Base-by-base conservation (phyloP, 1,139 yeast species). In the Blastobotrys illinoisensis region DNA sequence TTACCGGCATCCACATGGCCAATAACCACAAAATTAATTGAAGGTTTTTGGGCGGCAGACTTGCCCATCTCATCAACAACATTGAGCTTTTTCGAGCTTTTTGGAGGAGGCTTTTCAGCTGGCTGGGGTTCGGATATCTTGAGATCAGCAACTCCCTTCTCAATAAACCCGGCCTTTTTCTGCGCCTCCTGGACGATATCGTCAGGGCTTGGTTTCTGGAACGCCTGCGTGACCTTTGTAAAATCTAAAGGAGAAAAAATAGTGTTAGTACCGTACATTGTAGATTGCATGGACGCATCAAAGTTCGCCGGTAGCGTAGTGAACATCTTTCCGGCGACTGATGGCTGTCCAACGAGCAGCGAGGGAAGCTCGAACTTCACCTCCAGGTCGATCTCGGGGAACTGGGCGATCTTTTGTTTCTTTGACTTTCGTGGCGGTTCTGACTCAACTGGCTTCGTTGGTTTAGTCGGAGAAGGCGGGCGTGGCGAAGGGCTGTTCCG, bases 1-100 rank as follows among this genome's bases (percentile, higher is more conserved):
- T 95, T 95, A 9, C 99, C 99, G 0, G 98, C 96, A 73, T 95
- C 99, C 18, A 95, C 98, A 72, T 95, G 99, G 2, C 99, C 99
- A 55, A 72, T 65, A n/a, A 65, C 68, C 26, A 64, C 67, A 51
- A 65, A 64, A 46, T 59, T 61, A 9, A 64, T 54, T 19, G 54
- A 53, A 1, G 66, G 64, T 50, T 57, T 61, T 45, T 46, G 14
- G 13, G 32, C 4, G 6, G 32, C 32, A 3, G 52, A 26, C 20
- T 60, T 57, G 13, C 50, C 28, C 28, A 60, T 28, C 47, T 63
- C 64, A 20, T 58, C 54, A 14, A 51, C 54, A 14, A 64, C 56
- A 51, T 63, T 54, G 18, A 62, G 43, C 43, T 54, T 54, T 14
- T 55, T 44, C 5, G 44, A 43, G 23, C 46, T 50, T 26, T 50